Evolutionary conservation across 192 early-diverging fungal genomes (phyloP), one percentile per base, ranked within the genome.

Genomic region (Backusella sp.): DNA sequence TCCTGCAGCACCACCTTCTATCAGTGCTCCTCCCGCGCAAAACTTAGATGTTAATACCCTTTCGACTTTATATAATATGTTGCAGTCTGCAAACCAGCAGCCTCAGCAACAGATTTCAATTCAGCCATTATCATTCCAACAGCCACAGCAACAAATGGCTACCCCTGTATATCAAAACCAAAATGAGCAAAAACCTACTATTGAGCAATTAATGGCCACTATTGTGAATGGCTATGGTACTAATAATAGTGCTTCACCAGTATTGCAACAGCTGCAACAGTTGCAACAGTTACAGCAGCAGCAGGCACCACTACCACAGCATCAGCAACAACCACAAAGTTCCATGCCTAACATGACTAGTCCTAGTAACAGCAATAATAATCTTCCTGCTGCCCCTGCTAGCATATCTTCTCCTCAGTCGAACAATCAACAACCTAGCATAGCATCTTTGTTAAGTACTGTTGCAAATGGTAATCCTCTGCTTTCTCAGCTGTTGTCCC

Each of bases 11-110:
- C 19, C 70, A 46, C 12, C 70, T 72, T 42, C 70, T 30, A 19
- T 11, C 11, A 17, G 28, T 17, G n/a, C 70, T 28, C 21, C 23
- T 11, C 30, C 44, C 4, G 26, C 30, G 12, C 70, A 46, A 30
- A 72, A 72, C 4, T 44, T 67, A 46, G 73, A 74, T 67, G 62
- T 74, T 3, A 74, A 74, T 66, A 74, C 73, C 59, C 73, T 74
- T 67, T 37, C 73, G 1, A 42, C 73, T 46, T 28, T 74, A 32
- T 74, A 67, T 67, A 74, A 67, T 32, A 41, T 74, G 30, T 21
- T 46, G 21, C 62, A 66, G 12, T 28, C 73, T 66, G 26, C 39
- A 15, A 39, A 68, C 30, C 66, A 72, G 44, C 70, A 72, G 19
- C 21, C 41, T 21, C 39, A 72, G 17, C 70, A 72, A 30, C 41